Base-by-base conservation (phyloP, 495 filamentous ascomycete genomes). In the Penicillium samsonianum region DNA sequence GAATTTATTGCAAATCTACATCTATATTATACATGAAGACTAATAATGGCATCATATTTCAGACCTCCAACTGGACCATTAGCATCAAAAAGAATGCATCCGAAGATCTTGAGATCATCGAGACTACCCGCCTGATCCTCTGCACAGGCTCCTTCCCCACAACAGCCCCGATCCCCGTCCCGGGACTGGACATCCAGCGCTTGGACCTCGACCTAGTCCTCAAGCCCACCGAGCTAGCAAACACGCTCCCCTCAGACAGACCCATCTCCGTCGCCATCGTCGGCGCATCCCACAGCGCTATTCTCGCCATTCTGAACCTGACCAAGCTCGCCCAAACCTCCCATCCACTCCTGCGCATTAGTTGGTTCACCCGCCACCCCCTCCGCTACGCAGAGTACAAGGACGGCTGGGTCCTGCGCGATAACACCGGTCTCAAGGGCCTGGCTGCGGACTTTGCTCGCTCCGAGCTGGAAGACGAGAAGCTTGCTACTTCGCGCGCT, bases 361-460 rank as follows among this genome's bases (percentile, higher is more conserved):
- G 80, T 44, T 86, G 83, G 83, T 83, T 86, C 66, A 84, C 82
- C 0, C 80, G 84, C 2, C 82, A 84, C 57, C 68, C 75, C 0
- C 77, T 86, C 28, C 81, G 82, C 48, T 87, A 87, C 45, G 84
- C 84, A 16, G 80, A 83, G 62, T 82, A 76, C 65, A 83, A 72
- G 70, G 81, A 83, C 46, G 82, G 80, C 50, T 87, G 83, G 83
- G 82, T 85, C 49, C 67, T 84, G 50, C 80, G 80, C 47, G 84
- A 87, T 57, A 87, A 86, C 68, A 86, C 84, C 4, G 84, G 84
- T 3, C 69, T 87, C 16, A 86, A 87, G 64, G 84, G 84, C n/a
- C 67, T 70, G 3, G 83, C 80, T 0, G 83, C 82, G 0, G 72
- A 79, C n/a, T 87, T 82, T 68, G 84, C 83, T 3, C 75, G 74